Percentiles rank a stretch among this genome's conserved stretches.
These are phyloP conservation scores for Ogataea degrootiae DNA, from an alignment of 805 yeast species.

Conservation along the genomic window DNA sequence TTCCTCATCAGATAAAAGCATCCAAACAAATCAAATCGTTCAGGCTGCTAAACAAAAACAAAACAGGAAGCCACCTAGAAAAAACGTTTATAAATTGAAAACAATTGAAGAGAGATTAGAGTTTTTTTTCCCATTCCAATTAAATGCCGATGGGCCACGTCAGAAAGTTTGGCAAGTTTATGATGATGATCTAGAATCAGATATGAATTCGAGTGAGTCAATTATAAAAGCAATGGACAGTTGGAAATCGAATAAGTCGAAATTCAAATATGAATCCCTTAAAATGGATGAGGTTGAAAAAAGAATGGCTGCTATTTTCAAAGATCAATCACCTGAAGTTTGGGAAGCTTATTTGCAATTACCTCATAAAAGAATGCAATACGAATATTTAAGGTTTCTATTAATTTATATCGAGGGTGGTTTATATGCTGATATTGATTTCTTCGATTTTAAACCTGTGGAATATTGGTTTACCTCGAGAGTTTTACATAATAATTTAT, in stretches of 20 bases:
- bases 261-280: conserved; percentile 5
- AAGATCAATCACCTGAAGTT: conserved; percentile 37
- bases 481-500: conserved; percentile 4
- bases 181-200: not conserved
- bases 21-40: too few relatives aligned
- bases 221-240: not conserved
- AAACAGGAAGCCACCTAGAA: not conserved
- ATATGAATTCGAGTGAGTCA: not conserved
- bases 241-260: not conserved
- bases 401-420: conserved; percentile 48
- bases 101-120: not conserved
- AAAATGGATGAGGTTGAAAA: conserved; percentile 6
- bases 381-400: conserved; percentile 50
- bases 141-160: too few relatives aligned
- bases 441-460: conserved; percentile 41
- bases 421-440: conserved; percentile 50
- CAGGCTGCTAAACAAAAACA: too few relatives aligned
- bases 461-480: conserved; percentile 17
- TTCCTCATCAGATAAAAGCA: too few relatives aligned
- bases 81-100: not conserved
- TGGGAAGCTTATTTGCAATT: conserved; percentile 39
- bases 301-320: conserved; percentile 7
- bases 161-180: not conserved
- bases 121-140: not conserved
- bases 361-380: conserved; percentile 42